Conservation (phyloP, 2,329 filamentous ascomycete species). For the Diaporthe capsici region DNA sequence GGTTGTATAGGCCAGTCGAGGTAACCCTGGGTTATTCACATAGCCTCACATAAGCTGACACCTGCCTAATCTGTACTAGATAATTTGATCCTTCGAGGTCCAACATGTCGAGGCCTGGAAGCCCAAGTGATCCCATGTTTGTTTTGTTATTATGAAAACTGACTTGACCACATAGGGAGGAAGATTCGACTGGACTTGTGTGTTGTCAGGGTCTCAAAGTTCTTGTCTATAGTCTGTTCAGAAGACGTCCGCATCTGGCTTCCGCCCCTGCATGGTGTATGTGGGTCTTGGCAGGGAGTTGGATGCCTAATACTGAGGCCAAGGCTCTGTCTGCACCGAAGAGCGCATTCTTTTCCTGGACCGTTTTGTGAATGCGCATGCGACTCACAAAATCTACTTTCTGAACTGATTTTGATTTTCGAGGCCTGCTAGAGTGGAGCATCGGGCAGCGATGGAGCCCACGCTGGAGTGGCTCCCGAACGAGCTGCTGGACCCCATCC, state of each 20-base stretch:
- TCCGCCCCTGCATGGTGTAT: not conserved
- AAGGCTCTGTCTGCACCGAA: too few relatives aligned
- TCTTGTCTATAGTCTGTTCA: not conserved
- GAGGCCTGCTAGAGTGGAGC: not conserved
- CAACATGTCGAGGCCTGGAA: not conserved
- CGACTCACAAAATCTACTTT: not conserved
- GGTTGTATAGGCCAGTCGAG: too few relatives aligned
- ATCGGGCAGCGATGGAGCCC: not conserved
- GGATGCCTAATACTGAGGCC: not conserved
- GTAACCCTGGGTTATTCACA: not conserved
- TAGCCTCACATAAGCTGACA: not conserved
- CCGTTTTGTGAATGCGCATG: not conserved
- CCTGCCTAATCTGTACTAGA: not conserved
- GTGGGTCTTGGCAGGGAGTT: not conserved
- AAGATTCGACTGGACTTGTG: not conserved
- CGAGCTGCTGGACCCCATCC: not conserved
- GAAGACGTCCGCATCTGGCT: not conserved
- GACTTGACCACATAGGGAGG: not conserved
- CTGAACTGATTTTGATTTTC: fast-evolving
- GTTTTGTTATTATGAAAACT: not conserved
- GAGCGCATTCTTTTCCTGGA: not conserved
- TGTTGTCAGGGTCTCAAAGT: not conserved
- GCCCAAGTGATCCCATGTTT: too few relatives aligned
- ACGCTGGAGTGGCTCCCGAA: not conserved
- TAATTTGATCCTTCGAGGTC: not conserved